Evolutionary conservation across 805 yeast genomes (phyloP), one percentile per base, ranked within the genome.

Genomic region (Scheffersomyces ergatensis): DNA sequence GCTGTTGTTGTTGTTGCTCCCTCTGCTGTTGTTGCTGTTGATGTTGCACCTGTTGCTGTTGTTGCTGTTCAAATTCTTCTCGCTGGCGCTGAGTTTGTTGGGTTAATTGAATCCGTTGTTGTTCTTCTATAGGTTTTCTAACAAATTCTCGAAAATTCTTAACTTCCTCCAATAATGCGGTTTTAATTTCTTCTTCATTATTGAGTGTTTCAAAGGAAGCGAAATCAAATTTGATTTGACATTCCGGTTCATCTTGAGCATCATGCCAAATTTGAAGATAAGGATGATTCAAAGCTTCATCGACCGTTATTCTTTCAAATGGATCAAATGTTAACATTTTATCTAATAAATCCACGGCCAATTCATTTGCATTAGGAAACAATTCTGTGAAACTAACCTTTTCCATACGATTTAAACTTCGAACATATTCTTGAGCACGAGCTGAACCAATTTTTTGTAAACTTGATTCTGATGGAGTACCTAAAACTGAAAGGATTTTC

Each of bases 191-290:
- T 11, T 78, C 84, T 57, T 88, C 73, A 48, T 89, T 96, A 49
- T 87, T 88, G 14, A 83, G 84, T 13, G 77, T 83, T 68, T 90
- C 97, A 60, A 90, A 90, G 5, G 86, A 72, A 48, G 65, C 67
- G 59, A 90, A 90, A 56, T 90, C 96, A 60, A 90, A 90, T 52
- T 85, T 85, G 2, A 78, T 72, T 34, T 80, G 78, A 59, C 97
- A 89, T 36, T 76, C 82, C 6, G 90, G 90, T 63, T 93, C 98
- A 58, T 93, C 98, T 23, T 78, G 76, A 5, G 96, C 93, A 62
- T 89, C 96, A 58, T 89, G 98, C 97, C 98, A 93, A 30, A 89
- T 81, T 38, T 84, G 77, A 39, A 93, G 67, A 59, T 93, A 93
- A 16, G 97, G 97, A 62, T 93, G 99, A 47, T 76, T 77, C 41